These are phyloP conservation scores for Psilocybe cubensis DNA, from an alignment of 768 basidiomycete species.

Conservation along the genomic window DNA sequence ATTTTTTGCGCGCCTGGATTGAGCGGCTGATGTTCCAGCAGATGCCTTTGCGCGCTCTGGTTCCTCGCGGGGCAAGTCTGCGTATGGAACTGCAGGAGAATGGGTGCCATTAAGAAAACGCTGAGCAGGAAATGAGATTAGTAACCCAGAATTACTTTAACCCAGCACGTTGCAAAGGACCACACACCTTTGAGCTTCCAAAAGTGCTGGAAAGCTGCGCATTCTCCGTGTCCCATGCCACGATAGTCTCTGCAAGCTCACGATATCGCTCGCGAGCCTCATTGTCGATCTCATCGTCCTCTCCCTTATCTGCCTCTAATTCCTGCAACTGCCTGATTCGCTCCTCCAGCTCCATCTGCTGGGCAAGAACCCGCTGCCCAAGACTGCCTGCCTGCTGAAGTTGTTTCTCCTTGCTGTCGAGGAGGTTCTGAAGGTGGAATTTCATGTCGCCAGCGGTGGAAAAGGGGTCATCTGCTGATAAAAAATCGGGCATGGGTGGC, in stretches of 20 bases:
- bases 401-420: constrained; percentile 91
- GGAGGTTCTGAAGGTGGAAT: constrained; percentile 64
- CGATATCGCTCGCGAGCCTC: constrained; percentile 76
- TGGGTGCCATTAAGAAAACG: constrained; percentile 46
- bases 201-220: constrained; percentile 73
- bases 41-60: constrained; percentile 65
- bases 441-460: constrained; percentile 64
- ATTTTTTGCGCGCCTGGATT: constrained; percentile 89
- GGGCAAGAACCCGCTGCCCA: constrained; percentile 90
- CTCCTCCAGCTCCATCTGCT: constrained; percentile 92
- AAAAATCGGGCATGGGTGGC: constrained; percentile 46
- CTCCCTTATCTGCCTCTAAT: constrained; percentile 62
- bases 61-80: constrained; percentile 62
- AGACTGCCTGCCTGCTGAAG: constrained; percentile 90
- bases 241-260: constrained; percentile 76
- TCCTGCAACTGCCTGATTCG: constrained; percentile 84
- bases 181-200: constrained; percentile 61
- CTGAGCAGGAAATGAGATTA: constrained; percentile 30
- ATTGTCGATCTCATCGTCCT: constrained; percentile 64
- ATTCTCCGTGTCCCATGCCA: constrained; percentile 81
- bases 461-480: constrained; percentile 37
- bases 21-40: constrained; percentile 75
- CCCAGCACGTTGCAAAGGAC: neutral
- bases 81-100: constrained; percentile 46
- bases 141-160: neutral